Evolutionary conservation across 78 protist species (phyloP).

Genomic region (Dictyostelium discoideum): DNA sequence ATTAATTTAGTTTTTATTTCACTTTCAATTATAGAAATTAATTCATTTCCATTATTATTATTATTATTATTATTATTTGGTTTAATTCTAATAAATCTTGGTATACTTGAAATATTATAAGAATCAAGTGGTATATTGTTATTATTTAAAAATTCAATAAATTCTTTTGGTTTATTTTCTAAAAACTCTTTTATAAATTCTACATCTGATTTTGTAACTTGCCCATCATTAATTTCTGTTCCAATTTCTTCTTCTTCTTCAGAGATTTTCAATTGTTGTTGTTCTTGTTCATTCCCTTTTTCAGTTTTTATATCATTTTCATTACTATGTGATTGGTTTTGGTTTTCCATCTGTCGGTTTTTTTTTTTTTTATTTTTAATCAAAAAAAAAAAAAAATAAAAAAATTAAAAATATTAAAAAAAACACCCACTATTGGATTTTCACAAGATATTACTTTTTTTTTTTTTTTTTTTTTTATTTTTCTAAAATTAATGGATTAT

Average conservation of each 20-base stretch:
- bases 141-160: conserved; percentile 41
- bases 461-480: too few species aligned
- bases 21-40: conserved; percentile 6
- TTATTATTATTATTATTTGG: background rate
- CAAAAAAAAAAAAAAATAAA: background rate
- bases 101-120: conserved; percentile 39
- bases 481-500: background rate
- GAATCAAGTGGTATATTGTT: conserved; percentile 67
- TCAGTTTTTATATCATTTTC: background rate
- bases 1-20: conserved; percentile 17
- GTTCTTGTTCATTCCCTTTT: background rate
- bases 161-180: conserved; percentile 55
- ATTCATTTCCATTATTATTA: background rate
- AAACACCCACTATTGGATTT: background rate
- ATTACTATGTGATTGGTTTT: background rate
- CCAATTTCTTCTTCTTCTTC: background rate
- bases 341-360: background rate
- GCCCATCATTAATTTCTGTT: background rate
- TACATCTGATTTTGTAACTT: background rate
- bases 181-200: conserved; percentile 8
- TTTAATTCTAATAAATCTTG: conserved; percentile 57
- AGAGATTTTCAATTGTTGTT: too few species aligned
- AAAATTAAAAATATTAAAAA: background rate
- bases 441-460: background rate
- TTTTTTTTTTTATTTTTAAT: background rate